Base-by-base conservation (phyloP, 2,329 filamentous ascomycete genomes). In the Penicillium expansum region DNA sequence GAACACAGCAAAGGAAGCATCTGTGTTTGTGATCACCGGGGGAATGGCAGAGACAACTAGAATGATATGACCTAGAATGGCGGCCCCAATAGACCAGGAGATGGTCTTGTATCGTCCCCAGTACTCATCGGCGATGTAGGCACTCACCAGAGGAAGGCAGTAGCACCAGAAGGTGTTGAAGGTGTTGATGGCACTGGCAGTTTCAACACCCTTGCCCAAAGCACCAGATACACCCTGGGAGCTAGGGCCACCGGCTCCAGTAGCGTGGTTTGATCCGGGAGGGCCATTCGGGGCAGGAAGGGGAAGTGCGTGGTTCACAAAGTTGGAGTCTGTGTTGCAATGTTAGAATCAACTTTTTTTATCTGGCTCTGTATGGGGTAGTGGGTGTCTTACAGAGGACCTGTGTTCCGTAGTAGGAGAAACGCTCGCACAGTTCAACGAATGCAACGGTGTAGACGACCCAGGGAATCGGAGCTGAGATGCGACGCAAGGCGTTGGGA, bases 361-460 rank as follows among this genome's bases (percentile, higher is more conserved):
- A 32, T 14, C 4, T 32, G n/a, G 27, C 13, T 47, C 7, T 5
- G 18, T 4, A 16, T 32, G 13, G 29, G 43, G 8, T 20, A 7
- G 13, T 45, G 18, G 5, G 3, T 22, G 1, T 33, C 43, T 47
- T 47, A 47, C 42, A 50, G 14, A 50, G 48, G 1, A 50, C 48
- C 2, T 50, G 48, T 3, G 85, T 86, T 54, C 88, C 89, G 67
- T 91, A 91, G 82, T 90, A 91, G 16, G 86, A 88, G 75, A 89
- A 90, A 45, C 88, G 86, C 76, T 91, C 89, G 76, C 86, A 89
- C 55, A 90, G 77, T 74, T 92, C 89, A 57, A 89, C 83, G 59
- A 90, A 85, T 45, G 86, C 87, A 57, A 92, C 83, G 29, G 85
- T 86, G 75, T 85, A 91, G 56, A 86, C 83, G 53, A 80, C 76